These are phyloP conservation scores for Tuctoria greenei DNA, from an alignment of 176 grass and related monocot genomes.

Conservation along the genomic window DNA sequence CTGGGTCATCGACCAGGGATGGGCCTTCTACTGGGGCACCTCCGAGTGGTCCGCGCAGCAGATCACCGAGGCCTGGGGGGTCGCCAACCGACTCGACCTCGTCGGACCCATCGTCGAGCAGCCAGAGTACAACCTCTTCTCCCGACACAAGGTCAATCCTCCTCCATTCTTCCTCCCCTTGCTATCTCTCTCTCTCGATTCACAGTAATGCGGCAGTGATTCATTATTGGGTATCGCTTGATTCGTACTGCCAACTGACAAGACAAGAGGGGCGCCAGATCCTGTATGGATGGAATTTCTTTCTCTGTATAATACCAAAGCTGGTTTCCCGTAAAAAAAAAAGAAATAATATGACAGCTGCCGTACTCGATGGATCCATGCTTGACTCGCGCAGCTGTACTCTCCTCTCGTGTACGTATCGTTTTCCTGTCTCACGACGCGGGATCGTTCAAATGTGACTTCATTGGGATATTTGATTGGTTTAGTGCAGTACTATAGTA, in stretches of 20 bases:
- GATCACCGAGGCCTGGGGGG: slow-evolving; percentile 81
- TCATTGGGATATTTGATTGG: not conserved
- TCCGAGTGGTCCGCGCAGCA: slow-evolving; percentile 93
- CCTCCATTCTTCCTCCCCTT: not conserved
- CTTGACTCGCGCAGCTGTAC: slow-evolving; percentile 9
- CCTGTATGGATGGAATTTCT: not conserved
- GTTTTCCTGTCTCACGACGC: not conserved
- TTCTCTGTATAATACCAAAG: not conserved
- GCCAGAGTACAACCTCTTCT: slow-evolving; percentile 97
- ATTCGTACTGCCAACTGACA: no score
- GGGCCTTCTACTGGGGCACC: slow-evolving; percentile 98
- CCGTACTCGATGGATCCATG: not conserved
- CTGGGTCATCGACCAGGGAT: slow-evolving; percentile 84
- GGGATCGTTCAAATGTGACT: slow-evolving; percentile 5
- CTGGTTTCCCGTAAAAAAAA: no score
- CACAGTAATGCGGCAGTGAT: not conserved
- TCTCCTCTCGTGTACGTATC: not conserved
- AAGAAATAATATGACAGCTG: no score
- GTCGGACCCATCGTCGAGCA: slow-evolving; percentile 93
- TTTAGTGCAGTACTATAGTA: not conserved
- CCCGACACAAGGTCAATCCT: slow-evolving; percentile 71
- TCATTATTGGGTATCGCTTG: no score
- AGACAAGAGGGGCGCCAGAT: not conserved
- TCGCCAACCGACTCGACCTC: slow-evolving; percentile 80
- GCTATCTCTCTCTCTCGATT: not conserved